Base-by-base conservation (phyloP, 1,284 basidiomycete species). In the Malassezia japonica region DNA sequence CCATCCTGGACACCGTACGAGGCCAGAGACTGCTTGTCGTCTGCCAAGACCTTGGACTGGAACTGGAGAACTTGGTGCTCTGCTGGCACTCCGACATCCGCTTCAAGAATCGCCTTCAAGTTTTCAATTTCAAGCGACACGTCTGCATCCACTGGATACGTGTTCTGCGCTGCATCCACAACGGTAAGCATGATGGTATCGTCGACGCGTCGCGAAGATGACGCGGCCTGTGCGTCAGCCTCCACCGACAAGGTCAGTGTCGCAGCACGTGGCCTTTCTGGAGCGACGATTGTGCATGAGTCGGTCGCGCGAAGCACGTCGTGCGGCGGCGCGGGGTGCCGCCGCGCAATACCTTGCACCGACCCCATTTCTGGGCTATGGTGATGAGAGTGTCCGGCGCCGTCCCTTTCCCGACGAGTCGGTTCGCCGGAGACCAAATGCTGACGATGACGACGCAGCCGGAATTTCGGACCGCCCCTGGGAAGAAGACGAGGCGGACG, bases 361-460 rank as follows among this genome's bases (percentile, higher is more conserved):
- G 18, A 43, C 45, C 3, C 50, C 45, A 23, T 53, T 53, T 35
- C 31, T 39, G 13, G 40, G 45, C 16, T 42, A 48, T 29, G 50
- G 45, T 6, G 46, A 53, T 37, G 50, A 49, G 33, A 36, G 23
- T n/a, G 47, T 40, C 3, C 24, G 40, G 25, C 31, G 31, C 24
- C 23, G 28, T 23, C 29, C 9, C 20, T 35, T 39, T 12, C 7
- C 24, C 28, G 13, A 31, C 13, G n/a, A 40, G 21, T 13, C 57
- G 15, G 46, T 48, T 0, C 41, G 54, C 1, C 46, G 53, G 1
- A 13, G 38, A 8, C 38, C 38, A 20, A 82, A 82, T 6, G 80
- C 83, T 34, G 83, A 76, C 12, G 79, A 80, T 13, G 81, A 81
- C 33, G 79, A 75, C 31, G 77, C 77, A 35, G 74, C 56, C 27